These are phyloP conservation scores for Sorghum bicolor DNA, from an alignment of 176 grass and related monocot species.

Conservation along the genomic window DNA sequence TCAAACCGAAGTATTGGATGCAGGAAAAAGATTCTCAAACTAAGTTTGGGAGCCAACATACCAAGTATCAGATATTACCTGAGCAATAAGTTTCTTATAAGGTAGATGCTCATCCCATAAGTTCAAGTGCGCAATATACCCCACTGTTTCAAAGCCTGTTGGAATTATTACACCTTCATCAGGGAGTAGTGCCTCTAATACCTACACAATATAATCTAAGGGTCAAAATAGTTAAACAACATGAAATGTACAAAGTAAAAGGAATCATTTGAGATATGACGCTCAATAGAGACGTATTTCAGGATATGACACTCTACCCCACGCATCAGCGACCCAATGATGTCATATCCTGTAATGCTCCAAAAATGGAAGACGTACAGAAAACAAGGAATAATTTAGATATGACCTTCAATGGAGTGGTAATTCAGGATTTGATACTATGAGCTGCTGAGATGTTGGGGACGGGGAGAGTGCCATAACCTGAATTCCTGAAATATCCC, in stretches of 20 bases:
- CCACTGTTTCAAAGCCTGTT: constrained; percentile 82
- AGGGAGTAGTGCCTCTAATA: constrained; percentile 78
- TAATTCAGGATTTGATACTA: no score
- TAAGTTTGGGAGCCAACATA: constrained; percentile 10
- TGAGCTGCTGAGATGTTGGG: no score
- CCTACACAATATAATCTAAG: constrained; percentile 44
- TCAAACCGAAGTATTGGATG: not conserved
- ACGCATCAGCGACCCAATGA: no score
- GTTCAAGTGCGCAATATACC: constrained; percentile 91
- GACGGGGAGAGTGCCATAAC: no score
- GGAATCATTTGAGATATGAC: no score
- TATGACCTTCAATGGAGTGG: no score
- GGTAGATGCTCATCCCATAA: constrained; percentile 76
- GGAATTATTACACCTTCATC: constrained; percentile 77
- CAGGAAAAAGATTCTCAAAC: not conserved
- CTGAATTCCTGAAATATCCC: no score
- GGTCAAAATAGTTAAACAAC: constrained; percentile 23
- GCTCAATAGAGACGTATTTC: no score
- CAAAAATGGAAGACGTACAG: no score
- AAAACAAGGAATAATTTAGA: no score
- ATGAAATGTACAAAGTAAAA: constrained; percentile 10
- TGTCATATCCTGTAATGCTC: no score
- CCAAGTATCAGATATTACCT: constrained; percentile 42
- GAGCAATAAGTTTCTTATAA: constrained; percentile 82
- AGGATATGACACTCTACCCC: no score